Evolutionary conservation across 768 basidiomycete species (phyloP), one percentile per base, ranked within the genome.

Genomic region (Ramaria rubella): DNA sequence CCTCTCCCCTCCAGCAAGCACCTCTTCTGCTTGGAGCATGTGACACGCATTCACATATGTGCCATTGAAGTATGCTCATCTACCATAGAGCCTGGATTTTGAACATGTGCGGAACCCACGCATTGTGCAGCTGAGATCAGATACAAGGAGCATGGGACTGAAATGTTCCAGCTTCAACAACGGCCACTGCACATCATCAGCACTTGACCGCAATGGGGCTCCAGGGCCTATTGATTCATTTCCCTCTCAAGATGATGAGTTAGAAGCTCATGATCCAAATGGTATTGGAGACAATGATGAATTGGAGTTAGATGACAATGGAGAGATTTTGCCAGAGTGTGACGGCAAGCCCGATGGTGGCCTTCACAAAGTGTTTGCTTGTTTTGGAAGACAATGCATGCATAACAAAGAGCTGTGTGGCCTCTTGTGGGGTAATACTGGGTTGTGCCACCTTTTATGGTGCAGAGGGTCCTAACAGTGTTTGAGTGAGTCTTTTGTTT

Each of bases 391-490:
- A 52, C 21, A 64, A 63, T 58, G 64, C 50, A 43, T 65, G 2
- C 65, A 69, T 50, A 69, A 69, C 46, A 63, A 69, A 34, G 61
- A 69, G 38, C 57, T 68, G 63, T 11, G 69, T 71, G 34, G 33
- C 66, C 27, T 45, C 57, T 8, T 64, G 60, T 60, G 67, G 67
- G 4, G 55, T 60, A 21, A 62, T 63, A 26, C 48, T 63, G 29
- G 66, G 52, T 12, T 36, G 62, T 1, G 63, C 59, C 8, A 69
- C 65, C 1, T 65, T 68, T 29, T 67, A 58, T 59, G 65, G 65
- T 1, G 40, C 67, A 1, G 66, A 68, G 52, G 58, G 63, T 31
- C 9, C 59, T 17, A 31, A 26, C 21, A 36, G 30, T 21, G 60
- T 64, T 26, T 36, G n/a, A 1, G 62, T 64, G 36, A 12, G 62